These are phyloP conservation scores for Neurospora sp. DNA, from an alignment of 495 filamentous ascomycete genomes.

Conservation along the genomic window DNA sequence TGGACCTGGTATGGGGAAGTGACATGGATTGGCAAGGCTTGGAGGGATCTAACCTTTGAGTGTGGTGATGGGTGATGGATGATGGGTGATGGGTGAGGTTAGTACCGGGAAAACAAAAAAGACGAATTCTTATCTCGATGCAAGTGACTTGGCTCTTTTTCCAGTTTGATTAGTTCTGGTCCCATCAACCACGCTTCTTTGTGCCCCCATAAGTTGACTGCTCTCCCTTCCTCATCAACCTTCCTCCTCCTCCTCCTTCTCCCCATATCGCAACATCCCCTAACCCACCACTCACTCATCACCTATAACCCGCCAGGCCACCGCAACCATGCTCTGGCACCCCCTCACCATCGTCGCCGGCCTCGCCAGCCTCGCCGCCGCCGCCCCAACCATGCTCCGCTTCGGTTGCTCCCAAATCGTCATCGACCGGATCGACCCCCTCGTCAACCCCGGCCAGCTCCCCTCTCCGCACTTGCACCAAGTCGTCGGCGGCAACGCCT, in stretches of 20 bases:
- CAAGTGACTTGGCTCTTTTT: too few relatives aligned
- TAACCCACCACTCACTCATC: too few relatives aligned
- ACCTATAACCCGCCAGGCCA: too few relatives aligned
- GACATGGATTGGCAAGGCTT: not conserved
- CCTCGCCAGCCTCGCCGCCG: slow-evolving; percentile 16
- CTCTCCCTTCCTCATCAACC: too few relatives aligned
- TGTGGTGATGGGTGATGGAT: too few relatives aligned
- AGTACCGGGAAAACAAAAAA: not conserved
- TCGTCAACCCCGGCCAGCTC: slow-evolving; percentile 25
- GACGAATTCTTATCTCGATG: not conserved
- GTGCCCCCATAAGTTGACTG: too few relatives aligned
- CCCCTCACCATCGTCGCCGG: slow-evolving; percentile 12
- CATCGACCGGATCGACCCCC: slow-evolving; percentile 28
- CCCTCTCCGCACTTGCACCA: slow-evolving; percentile 32
- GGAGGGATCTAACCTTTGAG: not conserved
- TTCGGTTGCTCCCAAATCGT: slow-evolving; percentile 34
- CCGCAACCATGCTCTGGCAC: not conserved
- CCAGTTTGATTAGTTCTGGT: too few relatives aligned
- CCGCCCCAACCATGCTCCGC: slow-evolving; percentile 24
- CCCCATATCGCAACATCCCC: too few relatives aligned
- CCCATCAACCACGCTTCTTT: too few relatives aligned
- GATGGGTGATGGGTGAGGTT: not conserved
- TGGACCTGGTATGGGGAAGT: not conserved
- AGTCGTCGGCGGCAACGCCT: slow-evolving; percentile 29
- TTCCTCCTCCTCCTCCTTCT: too few relatives aligned